Evolutionary conservation across 768 basidiomycete species (phyloP).

Genomic region (Pleurotus tuber-regium): DNA sequence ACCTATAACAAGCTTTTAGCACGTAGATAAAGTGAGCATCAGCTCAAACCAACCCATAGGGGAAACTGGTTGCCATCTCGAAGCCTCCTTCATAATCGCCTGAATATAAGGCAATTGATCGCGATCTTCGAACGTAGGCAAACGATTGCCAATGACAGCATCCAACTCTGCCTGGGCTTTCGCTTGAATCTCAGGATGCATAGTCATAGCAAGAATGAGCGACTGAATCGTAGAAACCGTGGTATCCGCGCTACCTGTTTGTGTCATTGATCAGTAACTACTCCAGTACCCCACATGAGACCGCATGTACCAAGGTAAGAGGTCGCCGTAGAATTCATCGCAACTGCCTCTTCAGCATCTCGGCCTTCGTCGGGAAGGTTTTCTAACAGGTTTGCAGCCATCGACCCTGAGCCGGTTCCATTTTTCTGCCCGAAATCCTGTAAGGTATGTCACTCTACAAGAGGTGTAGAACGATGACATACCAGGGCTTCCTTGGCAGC

Average conservation of each 20-base stretch:
- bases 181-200: slow-evolving; percentile 17
- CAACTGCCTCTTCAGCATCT: no score
- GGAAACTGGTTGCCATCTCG: background rate
- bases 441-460: no score
- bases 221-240: slow-evolving; percentile 11
- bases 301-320: no score
- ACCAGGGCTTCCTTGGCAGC: slow-evolving; percentile 13
- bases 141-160: slow-evolving; percentile 18
- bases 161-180: slow-evolving; percentile 20
- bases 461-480: no score
- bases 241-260: slow-evolving; percentile 14
- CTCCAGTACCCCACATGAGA: no score
- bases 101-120: slow-evolving; percentile 12
- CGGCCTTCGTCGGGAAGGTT: no score
- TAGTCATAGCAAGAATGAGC: slow-evolving; percentile 17
- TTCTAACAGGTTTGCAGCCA: no score
- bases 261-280: no score
- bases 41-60: background rate
- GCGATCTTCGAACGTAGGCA: slow-evolving; percentile 17
- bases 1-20: background rate
- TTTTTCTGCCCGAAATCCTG: no score
- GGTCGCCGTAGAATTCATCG: no score
- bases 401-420: no score
- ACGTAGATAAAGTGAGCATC: no score
- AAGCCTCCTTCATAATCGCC: background rate